Conservation (phyloP, 495 filamentous ascomycete genomes). For the Aspergillus hancockii region DNA sequence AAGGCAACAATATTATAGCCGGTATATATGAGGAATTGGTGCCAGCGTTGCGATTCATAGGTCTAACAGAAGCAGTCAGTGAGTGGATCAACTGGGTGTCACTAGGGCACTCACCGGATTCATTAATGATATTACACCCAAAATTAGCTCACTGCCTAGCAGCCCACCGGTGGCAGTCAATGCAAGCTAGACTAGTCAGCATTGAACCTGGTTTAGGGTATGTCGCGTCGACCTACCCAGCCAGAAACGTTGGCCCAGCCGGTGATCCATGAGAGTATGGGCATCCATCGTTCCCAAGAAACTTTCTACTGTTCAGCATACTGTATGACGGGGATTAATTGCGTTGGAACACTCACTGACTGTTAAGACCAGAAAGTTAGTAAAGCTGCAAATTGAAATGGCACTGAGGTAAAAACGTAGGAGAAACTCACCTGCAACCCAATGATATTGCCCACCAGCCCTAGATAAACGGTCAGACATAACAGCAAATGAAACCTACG, state of each 20-base stretch:
- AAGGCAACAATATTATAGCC: constrained; percentile 64
- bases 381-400: background rate
- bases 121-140: constrained; percentile 61
- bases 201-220: background rate
- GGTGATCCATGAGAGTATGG: constrained; percentile 66
- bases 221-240: constrained; percentile 51
- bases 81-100: background rate
- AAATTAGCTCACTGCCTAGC: constrained; percentile 58
- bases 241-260: constrained; percentile 77
- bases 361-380: constrained; percentile 12
- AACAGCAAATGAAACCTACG: background rate
- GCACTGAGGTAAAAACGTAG: background rate
- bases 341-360: constrained; percentile 30
- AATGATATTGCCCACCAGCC: constrained; percentile 71
- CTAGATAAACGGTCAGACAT: constrained; percentile 26
- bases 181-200: constrained; percentile 63
- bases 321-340: background rate
- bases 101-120: constrained; percentile 35
- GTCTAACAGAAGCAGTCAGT: constrained; percentile 21
- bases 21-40: constrained; percentile 75
- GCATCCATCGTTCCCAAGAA: constrained; percentile 58
- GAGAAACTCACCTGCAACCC: constrained; percentile 59
- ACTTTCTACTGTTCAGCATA: constrained; percentile 25
- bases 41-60: constrained; percentile 63
- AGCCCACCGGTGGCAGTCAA: constrained; percentile 51